Base-by-base conservation (phyloP, 2,329 filamentous ascomycete genomes). In the Tolypocladium pustulatum region DNA sequence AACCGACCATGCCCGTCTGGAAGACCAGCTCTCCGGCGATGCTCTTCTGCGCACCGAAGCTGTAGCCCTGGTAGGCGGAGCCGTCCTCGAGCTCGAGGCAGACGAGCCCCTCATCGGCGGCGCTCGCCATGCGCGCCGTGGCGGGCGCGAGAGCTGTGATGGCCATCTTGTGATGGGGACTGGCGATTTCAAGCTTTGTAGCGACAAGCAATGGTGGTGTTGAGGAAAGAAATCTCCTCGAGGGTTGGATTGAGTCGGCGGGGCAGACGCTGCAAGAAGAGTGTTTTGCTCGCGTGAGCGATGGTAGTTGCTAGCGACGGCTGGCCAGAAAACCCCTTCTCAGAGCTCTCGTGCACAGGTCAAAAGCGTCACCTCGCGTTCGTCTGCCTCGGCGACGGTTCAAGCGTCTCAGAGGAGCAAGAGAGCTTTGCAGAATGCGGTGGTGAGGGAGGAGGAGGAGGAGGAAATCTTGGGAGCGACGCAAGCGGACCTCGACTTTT, bases 1-100 rank as follows among this genome's bases (percentile, higher is more conserved):
- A 99, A 70, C 94, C 94, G 67, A 97, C 94, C 92, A 97, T 96
- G 75, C 94, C 94, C 60, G 94, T 99, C 82, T 97, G 93, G 80
- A 99, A 99, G 76, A 99, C 94, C 73, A 99, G 82, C 81, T 99
- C 94, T 74, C 94, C 94, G 65, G 93, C 89, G 69, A 95, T 86
- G 78, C 90, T 96, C 83, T 92, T 96, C 70, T 90, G 82, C 63
- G 93, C 92, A 75, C 94, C 94, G 73, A 99, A 99, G 82, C 91
- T 96, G 80, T 90, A 91, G 67, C 94, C 94, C 73, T 95, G 90
- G 81, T 91, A 96, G 71, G 91, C 84, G 60, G 88, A 85, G 75
- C 92, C 91, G 80, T 97, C 92, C 75, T 94, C 83, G 66, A 99
- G 87, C 80, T 99, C 93, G 65, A 99, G 88, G 73, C 88, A 89